phyloP scores from a whole-genome alignment of 2,329 filamentous ascomycete genomes.

The Aspergillus amoenus region DNA sequence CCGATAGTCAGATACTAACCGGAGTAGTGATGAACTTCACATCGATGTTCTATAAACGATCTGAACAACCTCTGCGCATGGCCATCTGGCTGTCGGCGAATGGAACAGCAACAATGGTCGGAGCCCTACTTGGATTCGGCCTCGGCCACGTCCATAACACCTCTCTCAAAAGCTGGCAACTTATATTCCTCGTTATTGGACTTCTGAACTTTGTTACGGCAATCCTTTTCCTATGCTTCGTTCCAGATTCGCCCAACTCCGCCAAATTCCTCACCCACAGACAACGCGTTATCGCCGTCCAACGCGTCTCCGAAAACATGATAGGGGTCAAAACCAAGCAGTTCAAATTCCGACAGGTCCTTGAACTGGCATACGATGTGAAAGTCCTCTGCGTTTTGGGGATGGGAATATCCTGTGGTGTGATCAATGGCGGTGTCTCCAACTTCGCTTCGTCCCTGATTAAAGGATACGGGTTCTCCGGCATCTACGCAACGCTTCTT shows the following conservation, averaged over 20 bases:
- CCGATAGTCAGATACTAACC: background rate
- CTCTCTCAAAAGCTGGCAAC: constrained; percentile 32
- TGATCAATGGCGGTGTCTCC: constrained; percentile 51
- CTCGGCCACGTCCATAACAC: constrained; percentile 33
- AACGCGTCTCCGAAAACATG: constrained; percentile 43
- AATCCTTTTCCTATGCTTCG: constrained; percentile 30
- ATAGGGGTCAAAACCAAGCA: constrained; percentile 42
- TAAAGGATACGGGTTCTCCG: constrained; percentile 42
- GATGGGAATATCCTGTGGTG: constrained; percentile 46
- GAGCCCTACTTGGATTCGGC: constrained; percentile 37
- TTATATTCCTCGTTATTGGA: constrained; percentile 46
- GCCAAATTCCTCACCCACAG: constrained; percentile 41
- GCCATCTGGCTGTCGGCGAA: constrained; percentile 39
- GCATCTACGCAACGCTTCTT: constrained; percentile 31
- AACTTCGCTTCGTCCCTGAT: constrained; percentile 51
- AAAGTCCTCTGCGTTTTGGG: constrained; percentile 40
- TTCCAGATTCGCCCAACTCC: constrained; percentile 40
- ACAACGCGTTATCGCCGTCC: constrained; percentile 41
- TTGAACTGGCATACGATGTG: constrained; percentile 43
- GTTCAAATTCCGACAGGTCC: constrained; percentile 35
- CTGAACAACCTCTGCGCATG: constrained; percentile 38
- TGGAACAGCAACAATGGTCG: constrained; percentile 38
- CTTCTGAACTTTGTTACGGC: constrained; percentile 47
- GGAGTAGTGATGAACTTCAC: constrained; percentile 33
- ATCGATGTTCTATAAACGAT: constrained; percentile 39